These are phyloP conservation scores for Pulveroboletus sp. DNA, from an alignment of 768 basidiomycete genomes.

Conservation along the genomic window DNA sequence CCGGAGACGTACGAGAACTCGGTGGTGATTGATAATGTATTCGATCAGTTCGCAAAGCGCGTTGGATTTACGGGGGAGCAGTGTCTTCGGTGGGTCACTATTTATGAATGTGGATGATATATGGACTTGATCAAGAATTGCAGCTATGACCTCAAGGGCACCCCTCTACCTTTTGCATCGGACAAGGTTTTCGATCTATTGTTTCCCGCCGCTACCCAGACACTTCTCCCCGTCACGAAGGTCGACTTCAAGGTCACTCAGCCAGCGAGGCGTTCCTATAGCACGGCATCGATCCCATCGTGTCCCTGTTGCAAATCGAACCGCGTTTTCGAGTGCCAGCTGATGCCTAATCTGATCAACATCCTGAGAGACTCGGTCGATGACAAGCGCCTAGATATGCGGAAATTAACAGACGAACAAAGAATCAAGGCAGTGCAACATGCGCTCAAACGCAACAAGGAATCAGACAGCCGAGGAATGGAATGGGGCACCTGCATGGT, in stretches of 20 bases:
- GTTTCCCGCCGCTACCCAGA: constrained; percentile 55
- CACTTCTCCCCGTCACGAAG: constrained; percentile 53
- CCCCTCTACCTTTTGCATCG: constrained; percentile 80
- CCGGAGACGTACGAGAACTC: constrained; percentile 81
- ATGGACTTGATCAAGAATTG: background rate
- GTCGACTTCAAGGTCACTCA: constrained; percentile 51
- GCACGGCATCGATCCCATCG: constrained; percentile 46
- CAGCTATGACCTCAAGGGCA: constrained; percentile 86
- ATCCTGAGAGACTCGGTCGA: constrained; percentile 42
- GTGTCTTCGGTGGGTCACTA: constrained; percentile 64
- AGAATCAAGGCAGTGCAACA: constrained; percentile 57
- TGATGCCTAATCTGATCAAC: constrained; percentile 92
- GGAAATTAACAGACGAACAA: constrained; percentile 59
- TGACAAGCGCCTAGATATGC: constrained; percentile 21
- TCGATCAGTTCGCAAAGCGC: constrained; percentile 77
- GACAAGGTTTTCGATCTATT: constrained; percentile 67
- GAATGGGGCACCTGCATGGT: constrained; percentile 93
- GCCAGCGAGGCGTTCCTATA: constrained; percentile 48
- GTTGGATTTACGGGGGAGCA: constrained; percentile 71
- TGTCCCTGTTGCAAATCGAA: constrained; percentile 65
- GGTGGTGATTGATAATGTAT: constrained; percentile 73
- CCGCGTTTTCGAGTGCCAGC: constrained; percentile 86
- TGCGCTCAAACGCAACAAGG: constrained; percentile 44
- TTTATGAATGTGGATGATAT: background rate
- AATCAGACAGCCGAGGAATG: constrained; percentile 59